A percentile compares a stretch with the other conserved stretches of the same genome.
Conservation (phyloP, 495 filamentous ascomycete genomes). For the Hypoxylon fragiforme region DNA sequence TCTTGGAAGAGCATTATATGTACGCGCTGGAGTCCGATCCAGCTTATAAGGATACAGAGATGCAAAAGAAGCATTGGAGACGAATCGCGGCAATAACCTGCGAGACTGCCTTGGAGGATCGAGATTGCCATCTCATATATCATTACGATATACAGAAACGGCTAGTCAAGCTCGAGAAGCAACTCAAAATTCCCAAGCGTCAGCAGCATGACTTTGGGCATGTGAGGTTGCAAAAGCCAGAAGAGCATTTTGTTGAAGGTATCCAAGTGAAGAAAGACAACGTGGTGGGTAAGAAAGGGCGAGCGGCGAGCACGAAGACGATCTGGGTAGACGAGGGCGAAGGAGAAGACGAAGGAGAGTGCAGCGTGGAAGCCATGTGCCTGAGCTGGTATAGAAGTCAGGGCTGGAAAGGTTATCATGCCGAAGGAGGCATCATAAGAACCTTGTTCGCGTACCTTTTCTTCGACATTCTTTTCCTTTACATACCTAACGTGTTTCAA, state of each 20-base stretch:
- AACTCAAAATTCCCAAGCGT: constrained; percentile 78
- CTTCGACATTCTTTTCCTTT: constrained; percentile 90
- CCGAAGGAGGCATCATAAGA: constrained; percentile 84
- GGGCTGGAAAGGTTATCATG: constrained; percentile 94
- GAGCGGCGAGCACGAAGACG: constrained; percentile 69
- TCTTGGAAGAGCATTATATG: constrained; percentile 97
- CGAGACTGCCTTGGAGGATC: constrained; percentile 83
- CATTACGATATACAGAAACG: constrained; percentile 96
- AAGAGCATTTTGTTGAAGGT: constrained; percentile 74
- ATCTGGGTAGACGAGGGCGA: constrained; percentile 80
- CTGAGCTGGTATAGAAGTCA: constrained; percentile 78
- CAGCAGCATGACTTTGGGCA: constrained; percentile 93
- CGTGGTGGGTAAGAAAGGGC: constrained; percentile 42
- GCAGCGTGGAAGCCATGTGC: constrained; percentile 89
- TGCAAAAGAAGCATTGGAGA: constrained; percentile 82
- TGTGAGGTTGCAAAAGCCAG: constrained; percentile 71
- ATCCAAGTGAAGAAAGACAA: constrained; percentile 69
- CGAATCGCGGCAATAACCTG: constrained; percentile 79
- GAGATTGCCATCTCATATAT: constrained; percentile 84
- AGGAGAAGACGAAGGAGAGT: constrained; percentile 66
- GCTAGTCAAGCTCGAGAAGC: constrained; percentile 83
- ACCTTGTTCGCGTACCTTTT: constrained; percentile 93
- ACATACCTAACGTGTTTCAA: constrained; percentile 95
- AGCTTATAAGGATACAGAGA: constrained; percentile 37
- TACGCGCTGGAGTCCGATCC: constrained; percentile 56